Conservation (phyloP, 345 rosid species). For the Eucalyptus melliodora region DNA sequence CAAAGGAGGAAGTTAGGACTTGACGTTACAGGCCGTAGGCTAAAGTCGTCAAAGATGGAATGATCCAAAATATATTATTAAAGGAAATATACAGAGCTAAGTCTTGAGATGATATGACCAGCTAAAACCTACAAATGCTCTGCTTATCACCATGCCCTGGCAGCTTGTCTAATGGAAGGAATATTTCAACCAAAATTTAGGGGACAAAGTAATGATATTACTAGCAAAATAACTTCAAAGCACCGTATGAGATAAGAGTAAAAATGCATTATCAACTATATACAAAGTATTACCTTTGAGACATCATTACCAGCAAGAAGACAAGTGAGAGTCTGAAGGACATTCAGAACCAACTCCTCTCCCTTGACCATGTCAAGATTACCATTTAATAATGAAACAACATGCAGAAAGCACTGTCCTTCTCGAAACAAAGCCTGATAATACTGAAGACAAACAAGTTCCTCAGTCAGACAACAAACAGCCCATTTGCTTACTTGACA, state of each 20-base stretch:
- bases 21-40: neutral
- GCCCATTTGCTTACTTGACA: neutral
- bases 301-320: constrained; percentile 74
- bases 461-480: neutral
- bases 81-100: neutral
- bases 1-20: neutral
- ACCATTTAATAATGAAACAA: constrained; percentile 86
- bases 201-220: neutral
- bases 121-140: neutral
- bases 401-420: constrained; percentile 91
- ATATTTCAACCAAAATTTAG: neutral
- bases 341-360: constrained; percentile 81
- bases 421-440: constrained; percentile 82
- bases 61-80: neutral
- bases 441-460: constrained; percentile 41
- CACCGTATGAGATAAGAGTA: neutral
- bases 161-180: neutral
- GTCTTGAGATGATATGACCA: neutral
- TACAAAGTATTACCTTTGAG: constrained; percentile 60
- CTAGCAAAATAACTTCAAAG: neutral
- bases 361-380: constrained; percentile 65
- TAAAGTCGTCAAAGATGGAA: neutral
- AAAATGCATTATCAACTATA: neutral
- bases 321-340: constrained; percentile 71
- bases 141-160: neutral